Evolutionary conservation across 2,329 filamentous ascomycete species (phyloP), one percentile per base, ranked within the genome.

Genomic region (Sarocladium oryzae): DNA sequence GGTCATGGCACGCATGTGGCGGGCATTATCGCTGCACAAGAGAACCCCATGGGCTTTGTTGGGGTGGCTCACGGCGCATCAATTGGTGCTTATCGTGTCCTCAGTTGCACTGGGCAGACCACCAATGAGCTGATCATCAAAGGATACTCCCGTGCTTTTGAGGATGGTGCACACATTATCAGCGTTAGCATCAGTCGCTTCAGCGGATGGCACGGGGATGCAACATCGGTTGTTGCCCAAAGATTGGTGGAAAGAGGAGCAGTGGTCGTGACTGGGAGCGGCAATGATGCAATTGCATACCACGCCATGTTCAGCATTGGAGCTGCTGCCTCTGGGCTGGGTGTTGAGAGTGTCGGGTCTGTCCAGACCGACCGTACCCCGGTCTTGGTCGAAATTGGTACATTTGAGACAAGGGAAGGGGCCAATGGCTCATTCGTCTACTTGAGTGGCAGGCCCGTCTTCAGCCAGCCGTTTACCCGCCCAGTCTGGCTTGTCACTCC

Each of bases 1-100:
- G 81, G 81, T 2, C 81, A 85, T 61, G 81, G 82, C 26, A 81
- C 77, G 1, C 79, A 82, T 61, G 77, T 82, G 18, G 72, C 80
- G 1, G 82, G 83, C 28, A 84, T 81, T 54, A 74, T 86, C 38
- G 81, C 79, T 2, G 81, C 80, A 1, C 76, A 82, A 61, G 61
- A 65, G 41, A 71, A 81, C 59, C 63, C 68, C 0, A 72, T 73
- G 33, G 74, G 74, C 15, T 78, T 82, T 57, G 76, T 75, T 15
- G 81, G 81, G 11, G 78, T 74, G 7, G 80, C 79, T 0, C 74
- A 77, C 1, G 76, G 72, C 36, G 79, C 79, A 1, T 76, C 67
- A 1, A 66, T 85, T 2, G 77, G 78, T 40, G 70, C 73, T 41
- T 84, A 78, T 66, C 73, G 74, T 41, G 76, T 81, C 3, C 81